Evolutionary conservation across 1,284 basidiomycete species (phyloP), one percentile per base, ranked within the genome.

Genomic region (Albatrellus sp.): DNA sequence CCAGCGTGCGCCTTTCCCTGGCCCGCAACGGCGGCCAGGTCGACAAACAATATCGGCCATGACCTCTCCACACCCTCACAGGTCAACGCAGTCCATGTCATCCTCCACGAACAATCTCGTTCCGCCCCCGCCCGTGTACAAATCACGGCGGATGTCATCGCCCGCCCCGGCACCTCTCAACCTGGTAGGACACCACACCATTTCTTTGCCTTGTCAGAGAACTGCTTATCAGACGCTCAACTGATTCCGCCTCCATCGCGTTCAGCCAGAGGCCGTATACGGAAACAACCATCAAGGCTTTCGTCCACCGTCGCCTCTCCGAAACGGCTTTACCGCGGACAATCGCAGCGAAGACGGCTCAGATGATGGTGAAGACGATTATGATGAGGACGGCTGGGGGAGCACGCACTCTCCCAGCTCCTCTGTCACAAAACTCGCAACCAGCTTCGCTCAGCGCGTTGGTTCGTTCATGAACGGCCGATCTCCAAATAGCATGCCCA

Each of bases 341-440:
- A 71, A 78, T 31, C 13, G 35, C 42, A 66, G 63, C 55, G 62
- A 70, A 45, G 69, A 70, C 37, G 70, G 66, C 28, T 70, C 69
- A 12, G 65, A 66, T 10, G 39, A 31, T 37, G 63, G 69, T 44
- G 67, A 70, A 13, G 62, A 67, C 34, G 60, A 65, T 1, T 61
- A 67, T n/a, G 58, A 61, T 40, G 50, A 57, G 40, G 64, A 60
- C 56, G 54, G 60, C 20, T 69, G 72, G 62, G 61, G 60, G 29
- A 28, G 28, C 42, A 73, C 78, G 0, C 67, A 72, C 5, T 77
- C 78, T 0, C 76, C 77, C 16, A 64, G 76, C 8, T 72, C 82
- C 2, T 82, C 81, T 5, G 73, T 85, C 6, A 73, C 78, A 17
- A 72, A 80, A 53, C 72, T 86, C 47, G 83, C 84, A 19, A 69